Base-by-base conservation (phyloP, 768 basidiomycete genomes). In the Naganishia onofrii region DNA sequence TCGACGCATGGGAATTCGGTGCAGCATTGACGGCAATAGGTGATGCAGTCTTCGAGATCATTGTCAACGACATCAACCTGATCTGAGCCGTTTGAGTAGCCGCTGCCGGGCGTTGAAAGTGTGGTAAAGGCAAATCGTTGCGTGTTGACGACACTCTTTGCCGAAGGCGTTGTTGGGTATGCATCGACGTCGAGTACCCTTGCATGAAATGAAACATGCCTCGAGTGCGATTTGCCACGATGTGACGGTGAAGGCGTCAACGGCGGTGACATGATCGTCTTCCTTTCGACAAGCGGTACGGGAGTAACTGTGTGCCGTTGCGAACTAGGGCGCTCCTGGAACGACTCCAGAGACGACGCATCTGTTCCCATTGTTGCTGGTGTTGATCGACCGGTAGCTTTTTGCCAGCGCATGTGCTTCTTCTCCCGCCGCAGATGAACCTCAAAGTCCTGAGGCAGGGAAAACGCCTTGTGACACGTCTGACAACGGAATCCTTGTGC, bases 401-500 rank as follows among this genome's bases (percentile, higher is more conserved):
- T 60, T 21, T 21, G 36, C 58, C 6, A 21, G 2, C 58, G 58
- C 58, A 60, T 60, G 17, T 60, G 58, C 21, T 23, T 60, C 36
- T n/a, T 60, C 17, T 60, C 36, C 38, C n/a, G 42, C 2, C 32
- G 12, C 6, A 60, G 58, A 60, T 60, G 58, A 21, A n/a, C n/a
- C 36, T 60, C 58, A n/a, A 60, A 60, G 21, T 28, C 58, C 38
- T 15, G 8, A 10, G 34, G 58, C 21, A 38, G 21, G 2, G 34
- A 42, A 36, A 42, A 60, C 6, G 36, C 10, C 17, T 60, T 38
- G 5, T 8, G 8, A 38, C 58, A 60, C 36, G 58, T 60, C 17
- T 60, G 58, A 42, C 58, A 60, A 7, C 10, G 13, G 36, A 60
- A 26, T 2, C 58, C 58, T 21, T 60, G 58, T 28, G 58, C 58